Percentiles rank a stretch among this genome's conserved stretches.
Conservation (phyloP, 345 rosid species). For the Eutrema yunnanense region DNA sequence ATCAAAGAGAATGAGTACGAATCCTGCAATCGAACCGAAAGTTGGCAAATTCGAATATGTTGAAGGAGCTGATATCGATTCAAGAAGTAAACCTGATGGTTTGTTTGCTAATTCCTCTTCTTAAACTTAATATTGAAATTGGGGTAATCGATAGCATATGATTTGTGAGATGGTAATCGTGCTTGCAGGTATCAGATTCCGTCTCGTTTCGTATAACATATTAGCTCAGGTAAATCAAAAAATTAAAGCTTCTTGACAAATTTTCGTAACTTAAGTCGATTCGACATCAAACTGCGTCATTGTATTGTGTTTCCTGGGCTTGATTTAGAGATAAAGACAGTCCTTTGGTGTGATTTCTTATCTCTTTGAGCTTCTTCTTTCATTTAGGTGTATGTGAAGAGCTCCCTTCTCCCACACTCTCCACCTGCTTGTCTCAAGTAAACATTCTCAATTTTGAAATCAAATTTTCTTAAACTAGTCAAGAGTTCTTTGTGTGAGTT, state of each 20-base stretch:
- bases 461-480: not conserved
- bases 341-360: not conserved
- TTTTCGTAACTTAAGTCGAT: not conserved
- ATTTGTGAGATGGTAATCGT: not conserved
- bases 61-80: conserved; percentile 39
- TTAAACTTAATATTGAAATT: not conserved
- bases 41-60: conserved; percentile 50
- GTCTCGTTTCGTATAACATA: conserved; percentile 63
- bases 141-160: not conserved
- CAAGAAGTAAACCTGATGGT: conserved; percentile 46
- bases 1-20: conserved; percentile 43
- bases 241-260: not conserved
- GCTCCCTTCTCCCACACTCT: conserved; percentile 64
- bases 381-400: conserved; percentile 70
- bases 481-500: conserved; percentile 1
- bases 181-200: conserved; percentile 48
- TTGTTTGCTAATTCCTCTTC: not conserved
- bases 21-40: no score
- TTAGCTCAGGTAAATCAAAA: conserved; percentile 54
- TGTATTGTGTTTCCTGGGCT: not conserved
- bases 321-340: not conserved
- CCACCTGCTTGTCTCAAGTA: conserved; percentile 86
- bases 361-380: not conserved
- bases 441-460: not conserved
- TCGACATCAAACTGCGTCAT: not conserved